Conservation (phyloP, 768 basidiomycete genomes). For the Cantharellus cinnabarinus region DNA sequence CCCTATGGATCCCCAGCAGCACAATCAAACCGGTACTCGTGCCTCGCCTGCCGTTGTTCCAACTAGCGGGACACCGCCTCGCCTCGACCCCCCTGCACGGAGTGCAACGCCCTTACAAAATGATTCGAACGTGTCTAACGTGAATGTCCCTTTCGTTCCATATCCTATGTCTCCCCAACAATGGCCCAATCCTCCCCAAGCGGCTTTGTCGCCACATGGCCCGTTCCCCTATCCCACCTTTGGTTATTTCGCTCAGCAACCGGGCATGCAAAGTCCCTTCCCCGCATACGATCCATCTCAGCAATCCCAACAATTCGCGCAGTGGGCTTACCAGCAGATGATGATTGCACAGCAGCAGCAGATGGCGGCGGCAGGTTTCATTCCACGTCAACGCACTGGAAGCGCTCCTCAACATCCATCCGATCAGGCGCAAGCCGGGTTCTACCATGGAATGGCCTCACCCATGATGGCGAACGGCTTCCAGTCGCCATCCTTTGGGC, state of each 20-base stretch:
- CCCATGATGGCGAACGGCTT: not conserved
- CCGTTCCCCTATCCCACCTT: constrained; percentile 26
- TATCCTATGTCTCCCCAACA: not conserved
- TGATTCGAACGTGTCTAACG: not conserved
- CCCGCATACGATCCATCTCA: constrained; percentile 46
- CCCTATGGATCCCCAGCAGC: not conserved
- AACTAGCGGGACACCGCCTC: not conserved
- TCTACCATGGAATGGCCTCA: not conserved
- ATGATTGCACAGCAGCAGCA: constrained; percentile 50
- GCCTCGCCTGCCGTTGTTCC: not conserved
- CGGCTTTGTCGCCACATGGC: not conserved
- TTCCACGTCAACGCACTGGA: constrained; percentile 7
- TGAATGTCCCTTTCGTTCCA: not conserved
- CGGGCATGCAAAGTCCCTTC: constrained; percentile 52
- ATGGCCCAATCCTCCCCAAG: not conserved
- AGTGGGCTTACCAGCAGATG: constrained; percentile 88
- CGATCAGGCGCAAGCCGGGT: not conserved
- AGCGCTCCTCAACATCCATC: constrained; percentile 21
- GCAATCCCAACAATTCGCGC: constrained; percentile 26
- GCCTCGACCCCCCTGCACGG: not conserved
- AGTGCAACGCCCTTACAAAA: not conserved
- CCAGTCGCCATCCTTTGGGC: not conserved
- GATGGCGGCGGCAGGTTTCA: constrained; percentile 8
- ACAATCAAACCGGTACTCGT: not conserved
- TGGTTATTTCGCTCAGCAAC: constrained; percentile 42